Conservation (phyloP, 805 yeast species). For the Teunomyces aglyptinius region DNA sequence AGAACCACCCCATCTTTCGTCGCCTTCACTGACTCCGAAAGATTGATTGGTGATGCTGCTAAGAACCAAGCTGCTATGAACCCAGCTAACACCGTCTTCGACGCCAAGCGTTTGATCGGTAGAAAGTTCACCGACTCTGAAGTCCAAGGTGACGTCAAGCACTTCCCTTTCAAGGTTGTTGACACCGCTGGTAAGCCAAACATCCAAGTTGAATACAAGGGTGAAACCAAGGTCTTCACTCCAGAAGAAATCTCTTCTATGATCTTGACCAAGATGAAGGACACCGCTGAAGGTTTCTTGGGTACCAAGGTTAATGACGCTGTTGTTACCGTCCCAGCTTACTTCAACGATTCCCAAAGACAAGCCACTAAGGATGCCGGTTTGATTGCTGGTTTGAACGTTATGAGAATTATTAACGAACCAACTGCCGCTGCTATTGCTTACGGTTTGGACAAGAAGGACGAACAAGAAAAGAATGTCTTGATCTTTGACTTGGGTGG, state of each 20-base stretch:
- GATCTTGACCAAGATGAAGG: constrained; percentile 34
- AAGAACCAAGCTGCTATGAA: constrained; percentile 35
- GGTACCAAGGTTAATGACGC: constrained; percentile 27
- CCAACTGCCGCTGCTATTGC: constrained; percentile 36
- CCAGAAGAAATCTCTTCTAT: constrained; percentile 32
- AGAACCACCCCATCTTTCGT: constrained; percentile 34
- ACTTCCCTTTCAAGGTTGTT: constrained; percentile 32
- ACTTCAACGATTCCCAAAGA: constrained; percentile 34
- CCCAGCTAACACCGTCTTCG: constrained; percentile 33
- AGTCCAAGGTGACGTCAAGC: constrained; percentile 30
- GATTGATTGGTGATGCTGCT: constrained; percentile 35
- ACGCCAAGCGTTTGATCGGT: constrained; percentile 35
- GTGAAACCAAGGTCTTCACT: constrained; percentile 32
- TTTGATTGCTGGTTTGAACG: constrained; percentile 34
- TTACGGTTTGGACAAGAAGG: constrained; percentile 50
- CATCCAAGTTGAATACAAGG: constrained; percentile 31
- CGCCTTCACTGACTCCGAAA: constrained; percentile 32
- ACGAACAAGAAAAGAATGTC: constrained; percentile 60
- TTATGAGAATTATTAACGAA: constrained; percentile 34
- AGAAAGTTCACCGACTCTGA: constrained; percentile 27
- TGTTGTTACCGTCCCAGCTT: constrained; percentile 33
- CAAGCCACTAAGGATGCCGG: constrained; percentile 37
- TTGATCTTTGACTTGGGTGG: constrained; percentile 47
- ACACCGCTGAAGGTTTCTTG: constrained; percentile 31
- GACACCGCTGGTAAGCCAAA: constrained; percentile 30